phyloP scores from a whole-genome alignment of 371 early-diverging fungal species.

The Coemansia sp. region DNA sequence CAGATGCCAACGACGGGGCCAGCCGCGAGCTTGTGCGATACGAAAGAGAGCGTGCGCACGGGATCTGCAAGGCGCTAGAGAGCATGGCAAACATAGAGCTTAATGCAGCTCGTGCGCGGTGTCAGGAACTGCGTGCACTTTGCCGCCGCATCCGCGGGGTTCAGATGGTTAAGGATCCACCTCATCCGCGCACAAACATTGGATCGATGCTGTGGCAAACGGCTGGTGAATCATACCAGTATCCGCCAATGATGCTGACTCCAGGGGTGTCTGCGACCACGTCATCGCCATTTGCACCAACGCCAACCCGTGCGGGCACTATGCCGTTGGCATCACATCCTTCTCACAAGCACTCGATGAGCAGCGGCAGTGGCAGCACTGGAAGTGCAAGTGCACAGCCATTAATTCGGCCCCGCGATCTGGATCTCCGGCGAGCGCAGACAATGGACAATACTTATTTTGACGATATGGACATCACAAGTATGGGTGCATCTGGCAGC shows the following conservation, averaged over 20 bases:
- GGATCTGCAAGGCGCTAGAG: slow-evolving; percentile 38
- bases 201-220: slow-evolving; percentile 45
- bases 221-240: slow-evolving; percentile 4
- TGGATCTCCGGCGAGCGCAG: slow-evolving; percentile 5
- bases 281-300: slow-evolving; percentile 3
- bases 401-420: not conserved
- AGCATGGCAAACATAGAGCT: slow-evolving; percentile 37
- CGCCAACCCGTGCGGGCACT: not conserved
- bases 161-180: slow-evolving; percentile 47
- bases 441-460: slow-evolving; percentile 10
- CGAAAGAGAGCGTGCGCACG: slow-evolving; percentile 39
- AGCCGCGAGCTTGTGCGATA: slow-evolving; percentile 35
- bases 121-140: slow-evolving; percentile 31
- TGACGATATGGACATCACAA: not conserved
- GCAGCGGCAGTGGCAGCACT: not conserved
- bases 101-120: slow-evolving; percentile 35
- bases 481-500: not conserved
- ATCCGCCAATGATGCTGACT: not conserved
- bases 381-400: not conserved
- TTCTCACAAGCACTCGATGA: slow-evolving; percentile 17
- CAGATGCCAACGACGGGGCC: slow-evolving; percentile 42
- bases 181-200: slow-evolving; percentile 42
- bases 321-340: not conserved
- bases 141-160: slow-evolving; percentile 33
- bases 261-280: not conserved